Evolutionary conservation across 768 basidiomycete genomes (phyloP).

Genomic region (Favolaschia claudopus): DNA sequence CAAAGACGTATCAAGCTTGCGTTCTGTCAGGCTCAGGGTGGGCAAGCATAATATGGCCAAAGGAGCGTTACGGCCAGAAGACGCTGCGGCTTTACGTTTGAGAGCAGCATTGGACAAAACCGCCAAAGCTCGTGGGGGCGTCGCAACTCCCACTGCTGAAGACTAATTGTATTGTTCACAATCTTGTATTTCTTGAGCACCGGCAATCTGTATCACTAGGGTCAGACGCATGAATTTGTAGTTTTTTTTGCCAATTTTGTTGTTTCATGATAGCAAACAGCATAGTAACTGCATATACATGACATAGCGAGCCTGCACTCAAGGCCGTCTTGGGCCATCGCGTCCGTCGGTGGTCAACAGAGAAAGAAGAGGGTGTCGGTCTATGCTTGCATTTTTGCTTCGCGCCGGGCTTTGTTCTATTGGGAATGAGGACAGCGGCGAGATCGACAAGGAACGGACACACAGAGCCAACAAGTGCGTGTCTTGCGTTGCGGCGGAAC

Average conservation of each 20-base stretch:
- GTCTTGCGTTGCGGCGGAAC: constrained; percentile 87
- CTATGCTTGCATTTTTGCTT: constrained; percentile 59
- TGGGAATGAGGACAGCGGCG: constrained; percentile 10
- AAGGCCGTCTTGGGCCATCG: constrained; percentile 12
- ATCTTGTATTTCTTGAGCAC: constrained; percentile 25
- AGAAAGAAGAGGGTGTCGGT: constrained; percentile 37
- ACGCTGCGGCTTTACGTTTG: constrained; percentile 78
- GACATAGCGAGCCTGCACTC: constrained; percentile 18
- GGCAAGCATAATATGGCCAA: constrained; percentile 92
- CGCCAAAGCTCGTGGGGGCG: constrained; percentile 46
- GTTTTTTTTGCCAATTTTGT: constrained; percentile 24
- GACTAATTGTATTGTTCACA: neutral
- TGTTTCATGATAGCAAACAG: constrained; percentile 20
- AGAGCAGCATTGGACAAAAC: constrained; percentile 70
- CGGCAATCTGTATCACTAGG: constrained; percentile 15
- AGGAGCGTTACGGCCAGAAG: constrained; percentile 81
- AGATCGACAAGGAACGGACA: constrained; percentile 33
- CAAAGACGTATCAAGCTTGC: constrained; percentile 41
- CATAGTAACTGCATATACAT: constrained; percentile 25
- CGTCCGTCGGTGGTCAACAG: constrained; percentile 11
- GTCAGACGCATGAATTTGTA: neutral
- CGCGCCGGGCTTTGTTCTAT: constrained; percentile 73
- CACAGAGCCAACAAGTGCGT: constrained; percentile 79
- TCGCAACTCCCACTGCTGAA: constrained; percentile 26
- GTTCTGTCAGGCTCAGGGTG: constrained; percentile 62